A percentile compares a stretch with the other conserved stretches of the same genome.
These are phyloP conservation scores for Avena sativa DNA, from an alignment of 176 grass and related monocot species.

Conservation along the genomic window DNA sequence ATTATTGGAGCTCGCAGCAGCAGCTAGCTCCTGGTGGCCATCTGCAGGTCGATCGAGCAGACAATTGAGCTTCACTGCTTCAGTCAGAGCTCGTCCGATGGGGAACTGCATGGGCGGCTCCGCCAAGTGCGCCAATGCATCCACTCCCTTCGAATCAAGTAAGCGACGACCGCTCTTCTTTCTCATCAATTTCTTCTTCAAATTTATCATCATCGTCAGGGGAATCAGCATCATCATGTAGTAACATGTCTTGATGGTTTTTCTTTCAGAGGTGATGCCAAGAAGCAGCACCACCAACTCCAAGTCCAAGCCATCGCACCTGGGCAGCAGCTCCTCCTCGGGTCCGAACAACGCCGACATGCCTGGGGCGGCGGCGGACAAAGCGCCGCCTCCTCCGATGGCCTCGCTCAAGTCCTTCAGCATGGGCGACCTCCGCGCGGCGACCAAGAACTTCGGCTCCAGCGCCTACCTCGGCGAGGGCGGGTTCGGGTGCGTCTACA, in stretches of 20 bases:
- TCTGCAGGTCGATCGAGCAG: not conserved
- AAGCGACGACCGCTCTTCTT: not conserved
- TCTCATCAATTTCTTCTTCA: not conserved
- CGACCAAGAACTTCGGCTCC: slow-evolving; percentile 82
- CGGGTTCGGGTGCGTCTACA: slow-evolving; percentile 90
- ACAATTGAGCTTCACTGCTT: not conserved
- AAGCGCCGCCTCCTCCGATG: no score
- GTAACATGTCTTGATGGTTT: not conserved
- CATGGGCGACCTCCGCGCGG: slow-evolving; percentile 63
- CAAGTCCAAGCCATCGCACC: slow-evolving; percentile 39
- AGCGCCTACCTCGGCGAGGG: slow-evolving; percentile 75
- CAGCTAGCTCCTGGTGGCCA: no score
- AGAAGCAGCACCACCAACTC: slow-evolving; percentile 41
- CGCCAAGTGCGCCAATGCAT: slow-evolving; percentile 59
- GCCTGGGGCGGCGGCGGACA: no score
- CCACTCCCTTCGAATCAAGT: slow-evolving; percentile 66
- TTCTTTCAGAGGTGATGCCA: slow-evolving; percentile 43
- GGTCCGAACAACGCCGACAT: not conserved
- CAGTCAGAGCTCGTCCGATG: slow-evolving; percentile 33
- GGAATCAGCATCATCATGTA: not conserved
- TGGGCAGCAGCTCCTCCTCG: slow-evolving; percentile 30
- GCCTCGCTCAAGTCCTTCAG: slow-evolving; percentile 62
- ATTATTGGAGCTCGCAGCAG: not conserved
- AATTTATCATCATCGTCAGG: not conserved
- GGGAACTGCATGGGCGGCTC: slow-evolving; percentile 71